Evolutionary conservation across 352 stramenopile species (phyloP), one percentile per base, ranked within the genome.

Genomic region (Globisporangium splendens): DNA sequence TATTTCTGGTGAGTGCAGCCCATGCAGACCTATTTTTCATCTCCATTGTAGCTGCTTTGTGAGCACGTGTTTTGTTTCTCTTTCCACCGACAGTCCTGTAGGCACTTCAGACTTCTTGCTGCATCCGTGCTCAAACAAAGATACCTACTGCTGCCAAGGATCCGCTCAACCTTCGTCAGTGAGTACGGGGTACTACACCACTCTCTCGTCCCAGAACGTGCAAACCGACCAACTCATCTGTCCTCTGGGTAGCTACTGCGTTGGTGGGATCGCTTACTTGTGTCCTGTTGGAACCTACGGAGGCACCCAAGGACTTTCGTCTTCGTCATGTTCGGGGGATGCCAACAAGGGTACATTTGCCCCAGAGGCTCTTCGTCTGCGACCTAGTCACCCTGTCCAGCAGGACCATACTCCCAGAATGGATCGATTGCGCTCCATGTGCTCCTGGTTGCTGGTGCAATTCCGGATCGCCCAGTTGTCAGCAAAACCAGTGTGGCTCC

Each of bases 241-340:
- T 53, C 77, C 80, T 3, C 21, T 57, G 11, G 83, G 83, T 3
- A 88, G 68, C 39, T 93, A 78, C 59, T 93, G 83, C 54, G 41
- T 77, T n/a, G 54, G 61, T 8, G 83, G 83, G 0, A 53, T 86
- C 17, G 60, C 66, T 28, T 77, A 84, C 48, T 47, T 70, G 42
- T 93, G 83, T 33, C 75, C 80, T 21, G 50, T 57, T 54, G 69
- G 81, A 14, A 88, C 72, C 12, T 92, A 75, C 46, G 83, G 77
- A 8, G 56, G 48, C 1, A 75, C 69, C 2, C 73, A 55, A 7
- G 83, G 80, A 15, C 66, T 91, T 22, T 46, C 66, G 11, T 73
- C 75, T 0, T 46, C 50, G 0, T 24, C 28, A 15, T 93, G 80
- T 50, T 88, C 80, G 0, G 83, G 75, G 0, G 63, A 54, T 93